Evolutionary conservation across 176 grass and related monocot genomes (phyloP), one percentile per base, ranked within the genome.

Genomic region (Aegilops umbellulata): DNA sequence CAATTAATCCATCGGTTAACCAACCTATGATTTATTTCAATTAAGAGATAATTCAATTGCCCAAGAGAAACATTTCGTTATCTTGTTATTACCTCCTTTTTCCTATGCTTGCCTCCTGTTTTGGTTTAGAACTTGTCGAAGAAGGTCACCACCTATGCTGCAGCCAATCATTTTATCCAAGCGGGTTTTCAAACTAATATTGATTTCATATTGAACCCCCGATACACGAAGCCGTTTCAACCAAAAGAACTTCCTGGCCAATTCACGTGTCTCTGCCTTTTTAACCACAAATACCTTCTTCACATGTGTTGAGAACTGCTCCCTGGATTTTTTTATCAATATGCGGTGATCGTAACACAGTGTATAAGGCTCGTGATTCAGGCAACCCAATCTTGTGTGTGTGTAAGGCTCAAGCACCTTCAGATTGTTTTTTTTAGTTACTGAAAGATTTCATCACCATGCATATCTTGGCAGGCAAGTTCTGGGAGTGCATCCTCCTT

Each of bases 271-370:
- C 65, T 90, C 70, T 2, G 31, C 76, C n/a, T 81, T 87, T 77
- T 79, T 87, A 4, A 82, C 85, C 16, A 88, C 53, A 73, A 87
- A 88, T 38, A 88, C 71, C 62, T 88, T 88, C 82, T 92, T 88
- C 31, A 88, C 24, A 42, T 79, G 82, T 78, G 69, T 90, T 2
- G 79, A 86, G n/a, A 93, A 93, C 30, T 88, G 85, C 47, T 90
- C 85, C 62, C 85, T 88, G 38, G 85, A 93, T 69, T 93, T 90
- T 93, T 93, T 93, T 93, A 58, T 90, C 91, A 41, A 90, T 93
- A 80, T 93, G 91, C 60, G 88, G 88, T 65, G 91, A 93, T 7
- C 91, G 70, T 67, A 93, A 58, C 58, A 93, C 85, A 0, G 91
- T 90, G 36, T 53, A 88, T 27, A 93, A 69, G 13, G 75, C 19